Base-by-base conservation (phyloP, 441 rosid species). In the Adansonia gregorii region DNA sequence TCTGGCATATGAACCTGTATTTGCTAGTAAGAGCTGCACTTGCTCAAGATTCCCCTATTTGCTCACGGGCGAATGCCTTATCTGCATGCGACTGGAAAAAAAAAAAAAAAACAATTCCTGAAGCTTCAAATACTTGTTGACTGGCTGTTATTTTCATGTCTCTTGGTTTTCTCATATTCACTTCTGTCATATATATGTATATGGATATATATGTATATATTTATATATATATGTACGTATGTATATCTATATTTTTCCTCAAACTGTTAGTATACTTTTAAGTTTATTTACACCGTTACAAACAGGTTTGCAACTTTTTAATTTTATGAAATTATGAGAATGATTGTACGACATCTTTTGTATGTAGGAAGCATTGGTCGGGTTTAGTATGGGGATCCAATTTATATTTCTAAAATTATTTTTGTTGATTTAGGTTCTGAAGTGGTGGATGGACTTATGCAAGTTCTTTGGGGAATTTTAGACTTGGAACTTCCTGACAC, bases 391-490 rank as follows among this genome's bases (percentile, higher is more conserved):
- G 41, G 67, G 67, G 12, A 20, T 9, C 67, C 80, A 51, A 49
- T 8, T 72, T 78, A 55, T 63, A 31, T 31, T 63, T 63, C 67
- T 63, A 63, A 63, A 63, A 35, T 6, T 19, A 15, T 63, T 11
- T 8, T 79, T 78, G 12, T 54, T 78, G 70, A 55, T 83, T 81
- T 82, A 97, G 99, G 99, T 76, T 87, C 98, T 59, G 91, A 91
- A 79, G 94, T 94, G 76, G 93, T 97, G 73, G 97, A 97, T 89
- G 94, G 97, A 69, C 89, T 97, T 76, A 92, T 94, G 98, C 93
- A 86, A 86, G 95, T 97, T 82, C 85, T 97, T 39, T 97, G 99
- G 99, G 98, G 97, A 85, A 92, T 97, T 88, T 85, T 97, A 87
- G 99, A 94, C 82, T 84, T 92, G 14, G 99, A 92, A 83, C 95